These are phyloP conservation scores for Xylaria sp. DNA, from an alignment of 2,329 filamentous ascomycete species.

Conservation along the genomic window DNA sequence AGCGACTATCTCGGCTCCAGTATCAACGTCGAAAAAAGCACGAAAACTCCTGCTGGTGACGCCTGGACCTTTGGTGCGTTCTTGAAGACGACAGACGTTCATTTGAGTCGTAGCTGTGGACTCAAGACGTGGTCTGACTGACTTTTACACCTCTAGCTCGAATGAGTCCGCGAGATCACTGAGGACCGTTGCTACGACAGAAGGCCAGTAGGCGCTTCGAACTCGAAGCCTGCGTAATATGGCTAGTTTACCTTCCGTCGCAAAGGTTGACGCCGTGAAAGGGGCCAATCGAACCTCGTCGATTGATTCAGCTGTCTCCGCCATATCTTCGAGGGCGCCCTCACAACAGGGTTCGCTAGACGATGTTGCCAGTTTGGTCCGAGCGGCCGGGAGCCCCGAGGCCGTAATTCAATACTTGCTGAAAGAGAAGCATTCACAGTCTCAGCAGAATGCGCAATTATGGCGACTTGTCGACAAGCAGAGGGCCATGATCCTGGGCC, in stretches of 20 bases:
- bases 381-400: conserved; percentile 81
- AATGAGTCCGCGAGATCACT: conserved; percentile 47
- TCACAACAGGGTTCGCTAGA: conserved; percentile 56
- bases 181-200: conserved; percentile 39
- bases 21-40: conserved; percentile 6
- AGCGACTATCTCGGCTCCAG: conserved; percentile 4
- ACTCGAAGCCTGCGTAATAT: conserved; percentile 39
- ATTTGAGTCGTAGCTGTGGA: not conserved
- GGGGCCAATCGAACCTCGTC: conserved; percentile 68
- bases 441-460: conserved; percentile 84
- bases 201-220: conserved; percentile 38
- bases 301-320: conserved; percentile 88
- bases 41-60: conserved; percentile 17
- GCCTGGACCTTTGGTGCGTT: conserved; percentile 13
- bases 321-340: conserved; percentile 57
- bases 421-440: conserved; percentile 84
- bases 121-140: conserved; percentile 1
- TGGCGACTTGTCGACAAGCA: conserved; percentile 98
- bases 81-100: not conserved
- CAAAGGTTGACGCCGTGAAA: conserved; percentile 37
- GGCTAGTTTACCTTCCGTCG: conserved; percentile 41
- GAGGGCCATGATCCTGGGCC: conserved; percentile 81
- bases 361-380: conserved; percentile 74
- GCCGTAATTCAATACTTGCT: conserved; percentile 81
- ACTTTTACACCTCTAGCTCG: conserved; percentile 25